These are phyloP conservation scores for Suhomyces ambrosiae DNA, from an alignment of 1,139 yeast species.

Conservation along the genomic window DNA sequence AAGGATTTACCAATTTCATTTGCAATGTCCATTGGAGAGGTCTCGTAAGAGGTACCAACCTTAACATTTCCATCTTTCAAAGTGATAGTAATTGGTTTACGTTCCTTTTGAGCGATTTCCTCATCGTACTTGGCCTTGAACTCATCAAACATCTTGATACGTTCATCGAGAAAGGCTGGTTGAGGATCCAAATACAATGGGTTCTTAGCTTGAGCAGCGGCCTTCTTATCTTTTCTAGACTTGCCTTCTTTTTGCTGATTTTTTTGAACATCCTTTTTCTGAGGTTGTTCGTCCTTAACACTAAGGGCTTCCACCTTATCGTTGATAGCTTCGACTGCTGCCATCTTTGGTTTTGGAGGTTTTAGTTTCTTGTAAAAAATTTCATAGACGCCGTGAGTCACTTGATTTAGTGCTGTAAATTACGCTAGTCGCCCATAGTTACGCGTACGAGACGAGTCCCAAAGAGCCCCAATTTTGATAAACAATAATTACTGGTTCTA, in stretches of 20 bases:
- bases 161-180: slow-evolving; percentile 78
- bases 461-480: background rate
- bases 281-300: slow-evolving; percentile 35
- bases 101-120: slow-evolving; percentile 61
- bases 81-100: slow-evolving; percentile 69
- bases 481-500: background rate
- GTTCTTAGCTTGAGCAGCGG: slow-evolving; percentile 29
- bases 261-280: slow-evolving; percentile 14
- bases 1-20: slow-evolving; percentile 80
- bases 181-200: slow-evolving; percentile 67
- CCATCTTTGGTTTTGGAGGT: slow-evolving; percentile 12
- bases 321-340: slow-evolving; percentile 31
- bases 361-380: slow-evolving; percentile 1
- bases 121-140: slow-evolving; percentile 79
- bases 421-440: slow-evolving; percentile 6
- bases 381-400: slow-evolving; percentile 4
- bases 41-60: slow-evolving; percentile 84
- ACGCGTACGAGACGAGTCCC: slow-evolving; percentile 3
- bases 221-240: slow-evolving; percentile 35
- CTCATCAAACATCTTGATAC: slow-evolving; percentile 78
- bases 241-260: slow-evolving; percentile 23
- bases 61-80: slow-evolving; percentile 83
- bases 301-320: slow-evolving; percentile 58
- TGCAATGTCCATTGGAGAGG: slow-evolving; percentile 88
- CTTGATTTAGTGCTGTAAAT: slow-evolving; percentile 1